phyloP scores from a whole-genome alignment of 2,329 filamentous ascomycete genomes.

The Phaeomoniella chlamydospora region DNA sequence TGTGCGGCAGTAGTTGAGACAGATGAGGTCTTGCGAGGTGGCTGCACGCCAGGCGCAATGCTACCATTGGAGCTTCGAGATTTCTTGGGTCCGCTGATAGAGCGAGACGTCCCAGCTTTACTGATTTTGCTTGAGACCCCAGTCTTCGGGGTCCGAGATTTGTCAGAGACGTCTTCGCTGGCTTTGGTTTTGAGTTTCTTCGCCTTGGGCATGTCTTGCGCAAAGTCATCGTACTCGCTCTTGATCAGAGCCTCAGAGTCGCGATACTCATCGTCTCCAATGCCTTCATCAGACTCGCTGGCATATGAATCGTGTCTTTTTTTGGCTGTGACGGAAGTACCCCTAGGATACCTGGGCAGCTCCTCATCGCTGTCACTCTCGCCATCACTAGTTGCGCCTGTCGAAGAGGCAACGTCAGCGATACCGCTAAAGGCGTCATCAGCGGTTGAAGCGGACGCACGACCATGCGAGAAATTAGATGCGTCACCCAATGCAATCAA shows the following conservation, averaged over 20 bases:
- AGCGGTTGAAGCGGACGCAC: constrained; percentile 81
- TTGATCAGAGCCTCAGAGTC: constrained; percentile 38
- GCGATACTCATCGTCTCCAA: constrained; percentile 37
- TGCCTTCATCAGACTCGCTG: constrained; percentile 45
- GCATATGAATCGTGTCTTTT: constrained; percentile 31
- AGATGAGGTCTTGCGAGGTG: constrained; percentile 57
- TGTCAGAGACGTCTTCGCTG: constrained; percentile 16
- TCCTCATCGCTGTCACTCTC: constrained; percentile 47
- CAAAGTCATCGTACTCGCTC: constrained; percentile 34
- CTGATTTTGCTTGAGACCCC: constrained; percentile 11
- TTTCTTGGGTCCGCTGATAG: constrained; percentile 1
- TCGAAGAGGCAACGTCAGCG: constrained; percentile 72
- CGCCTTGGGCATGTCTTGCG: constrained; percentile 21
- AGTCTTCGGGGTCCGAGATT: constrained; percentile 16
- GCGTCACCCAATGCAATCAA: constrained; percentile 91
- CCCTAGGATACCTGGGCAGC: constrained; percentile 25
- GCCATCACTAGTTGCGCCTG: constrained; percentile 67
- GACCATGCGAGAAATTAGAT: constrained; percentile 82
- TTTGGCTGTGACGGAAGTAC: constrained; percentile 28
- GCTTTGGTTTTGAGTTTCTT: constrained; percentile 38
- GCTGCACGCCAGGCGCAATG: constrained; percentile 34
- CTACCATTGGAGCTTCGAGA: constrained; percentile 11
- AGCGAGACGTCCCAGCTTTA: constrained; percentile 10
- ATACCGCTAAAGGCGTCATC: constrained; percentile 88
- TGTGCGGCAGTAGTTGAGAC: constrained; percentile 47